Percentiles rank a stretch among this genome's conserved stretches.
phyloP scores from a whole-genome alignment of 2,329 filamentous ascomycete genomes.

The Aspergillus niger region DNA sequence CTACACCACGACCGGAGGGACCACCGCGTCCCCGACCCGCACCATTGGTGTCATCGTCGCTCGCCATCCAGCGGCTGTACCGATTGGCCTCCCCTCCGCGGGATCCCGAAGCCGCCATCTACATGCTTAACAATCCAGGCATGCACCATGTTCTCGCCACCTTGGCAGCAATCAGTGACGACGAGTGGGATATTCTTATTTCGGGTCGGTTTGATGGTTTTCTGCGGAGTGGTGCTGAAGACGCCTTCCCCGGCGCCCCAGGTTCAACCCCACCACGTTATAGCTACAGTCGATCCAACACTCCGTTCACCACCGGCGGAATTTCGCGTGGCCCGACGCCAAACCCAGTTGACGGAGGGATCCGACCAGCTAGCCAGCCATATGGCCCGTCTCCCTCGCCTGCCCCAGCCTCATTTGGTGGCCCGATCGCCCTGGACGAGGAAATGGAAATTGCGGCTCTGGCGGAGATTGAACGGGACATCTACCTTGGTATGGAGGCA shows the following conservation, averaged over 20 bases:
- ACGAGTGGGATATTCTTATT: constrained; percentile 95
- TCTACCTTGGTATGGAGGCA: constrained; percentile 90
- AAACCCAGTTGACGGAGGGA: constrained; percentile 43
- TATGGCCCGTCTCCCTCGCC: constrained; percentile 53
- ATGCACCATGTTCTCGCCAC: constrained; percentile 87
- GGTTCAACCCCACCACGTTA: constrained; percentile 31
- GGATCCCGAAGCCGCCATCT: constrained; percentile 83
- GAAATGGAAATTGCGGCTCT: constrained; percentile 89
- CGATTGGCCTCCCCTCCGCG: constrained; percentile 71
- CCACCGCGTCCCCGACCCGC: constrained; percentile 70
- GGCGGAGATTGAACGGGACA: constrained; percentile 88
- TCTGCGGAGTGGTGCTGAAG: constrained; percentile 86
- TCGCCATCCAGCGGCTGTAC: constrained; percentile 83
- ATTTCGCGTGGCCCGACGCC: constrained; percentile 39
- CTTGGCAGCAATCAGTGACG: constrained; percentile 79
- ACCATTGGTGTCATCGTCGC: constrained; percentile 71
- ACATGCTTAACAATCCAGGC: constrained; percentile 76
- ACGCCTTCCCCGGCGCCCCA: constrained; percentile 34
- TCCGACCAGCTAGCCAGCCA: constrained; percentile 43
- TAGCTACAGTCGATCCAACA: constrained; percentile 43
- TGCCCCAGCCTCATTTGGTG: constrained; percentile 63
- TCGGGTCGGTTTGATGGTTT: constrained; percentile 96
- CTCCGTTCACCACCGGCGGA: constrained; percentile 35
- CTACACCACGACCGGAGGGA: constrained; percentile 65
- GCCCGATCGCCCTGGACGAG: constrained; percentile 85